Base-by-base conservation (phyloP, 1,284 basidiomycete genomes). In the Rhizopogon parksii region DNA sequence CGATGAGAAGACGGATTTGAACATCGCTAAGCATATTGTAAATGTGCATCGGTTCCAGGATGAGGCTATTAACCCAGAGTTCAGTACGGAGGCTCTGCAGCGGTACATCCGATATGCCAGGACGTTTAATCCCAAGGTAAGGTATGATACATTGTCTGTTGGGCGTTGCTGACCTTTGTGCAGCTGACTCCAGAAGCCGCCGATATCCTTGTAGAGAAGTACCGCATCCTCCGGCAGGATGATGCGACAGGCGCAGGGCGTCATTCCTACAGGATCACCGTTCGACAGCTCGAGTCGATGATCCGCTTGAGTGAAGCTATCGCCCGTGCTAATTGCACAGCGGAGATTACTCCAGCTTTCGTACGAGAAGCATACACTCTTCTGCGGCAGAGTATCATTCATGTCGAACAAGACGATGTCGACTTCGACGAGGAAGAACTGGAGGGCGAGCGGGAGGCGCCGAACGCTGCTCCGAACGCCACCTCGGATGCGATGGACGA, bases 381-480 rank as follows among this genome's bases (percentile, higher is more conserved):
- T 11, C 76, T 99, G 17, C 83, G 91, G 35, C 94, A 98, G 68
- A 98, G 95, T 2, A 99, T 99, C 71, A 98, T 99, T 61, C 96
- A 99, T 63, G 95, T 99, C 57, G 96, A 99, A 67, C 94, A 98
- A 70, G 96, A 99, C 64, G 95, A 99, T 61, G 88, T 99, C 63
- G 92, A 95, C 65, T 91, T 99, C 63, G 95, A 98, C 63, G 93
- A 96, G 56, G 94, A 96, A 63, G 92, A 94, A 49, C 75, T 81
- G 2, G 78, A 79, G 51, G 82, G 76, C 36, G 78, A 80, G 54
- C 75, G 74, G 6, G 71, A 64, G 30, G 67, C 66, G 24, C 66
- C 58, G 25, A 67, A 63, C 5, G 62, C 58, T 3, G 60, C 66
- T 24, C 58, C 62, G 4, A 59, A 60, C 5, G 59, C 57, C 36